Percentiles rank a stretch among this genome's conserved stretches.
Evolutionary conservation across 257 asterid species (phyloP).

Genomic region (Perilla frutescens): DNA sequence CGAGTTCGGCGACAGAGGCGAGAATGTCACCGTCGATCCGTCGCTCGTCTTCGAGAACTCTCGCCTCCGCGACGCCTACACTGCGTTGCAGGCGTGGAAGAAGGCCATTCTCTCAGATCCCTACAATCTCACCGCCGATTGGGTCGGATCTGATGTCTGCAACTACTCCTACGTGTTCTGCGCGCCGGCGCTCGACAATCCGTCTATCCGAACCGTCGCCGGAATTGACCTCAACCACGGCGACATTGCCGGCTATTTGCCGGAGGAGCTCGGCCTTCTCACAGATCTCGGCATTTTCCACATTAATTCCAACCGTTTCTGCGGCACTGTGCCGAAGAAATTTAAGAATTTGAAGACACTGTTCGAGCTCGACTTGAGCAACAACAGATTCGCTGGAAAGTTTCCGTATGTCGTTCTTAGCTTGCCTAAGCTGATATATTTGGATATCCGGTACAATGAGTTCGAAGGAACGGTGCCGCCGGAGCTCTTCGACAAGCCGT

Average conservation of each 20-base stretch:
- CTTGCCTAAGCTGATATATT: constrained; percentile 59
- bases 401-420: constrained; percentile 82
- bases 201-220: constrained; percentile 63
- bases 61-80: constrained; percentile 70
- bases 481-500: constrained; percentile 67
- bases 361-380: constrained; percentile 82
- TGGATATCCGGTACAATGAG: constrained; percentile 80
- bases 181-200: constrained; percentile 69
- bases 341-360: constrained; percentile 59
- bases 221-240: constrained; percentile 89
- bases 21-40: constrained; percentile 69
- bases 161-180: constrained; percentile 73
- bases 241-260: constrained; percentile 89
- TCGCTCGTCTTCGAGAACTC: constrained; percentile 68
- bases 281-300: constrained; percentile 86
- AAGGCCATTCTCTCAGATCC: constrained; percentile 91
- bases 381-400: constrained; percentile 87
- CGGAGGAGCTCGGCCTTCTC: constrained; percentile 81
- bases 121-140: constrained; percentile 53
- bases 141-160: constrained; percentile 85
- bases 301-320: constrained; percentile 80
- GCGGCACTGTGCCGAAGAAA: constrained; percentile 69
- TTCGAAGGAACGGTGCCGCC: constrained; percentile 86
- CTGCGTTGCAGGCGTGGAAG: constrained; percentile 92
- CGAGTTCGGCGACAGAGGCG: constrained; percentile 79